Evolutionary conservation across 257 asterid species (phyloP), one percentile per base, ranked within the genome.

Genomic region (Misopates orontium): DNA sequence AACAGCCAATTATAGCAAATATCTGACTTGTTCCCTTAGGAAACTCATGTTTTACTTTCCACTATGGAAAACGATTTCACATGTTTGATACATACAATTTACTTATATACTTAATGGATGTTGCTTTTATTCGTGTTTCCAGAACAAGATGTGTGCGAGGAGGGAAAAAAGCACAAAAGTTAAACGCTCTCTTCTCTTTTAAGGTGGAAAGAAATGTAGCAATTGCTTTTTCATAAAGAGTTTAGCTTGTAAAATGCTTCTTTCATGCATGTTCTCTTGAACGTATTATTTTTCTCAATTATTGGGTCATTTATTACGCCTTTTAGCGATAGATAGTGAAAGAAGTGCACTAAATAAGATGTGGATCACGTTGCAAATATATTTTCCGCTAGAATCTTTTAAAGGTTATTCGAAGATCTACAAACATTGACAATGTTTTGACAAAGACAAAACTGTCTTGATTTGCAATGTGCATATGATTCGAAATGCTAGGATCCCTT

Each of bases 211-310:
- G 36, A 44, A 59, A 59, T 23, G 20, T 32, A 16, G 64, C 56
- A 62, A 64, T 60, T 65, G 78, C 84, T 83, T 80, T 77, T 31
- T 64, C 63, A 56, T 16, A 39, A 69, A 65, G 25, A 65, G 71
- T 66, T 63, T 47, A 48, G 56, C 52, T 73, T 54, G 66, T 67
- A 57, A 2, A 68, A 48, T 51, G 62, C 62, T 70, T 60, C 67
- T 68, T 71, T 68, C 31, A 14, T 72, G 71, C 73, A 72, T 24
- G 50, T 73, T 75, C 23, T 73, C 63, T 60, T 70, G 36, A 32
- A 10, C 8, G 28, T 52, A 13, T 5, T 54, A 8, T 7, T 49
- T 49, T n/a, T 24, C 23, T 58, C 40, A 32, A 53, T 20, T 40
- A 22, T 68, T 23, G 23, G 62, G 50, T 18, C 56, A 70, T 53